Base-by-base conservation (phyloP, 2,329 filamentous ascomycete species). In the Ophiostoma sp. region DNA sequence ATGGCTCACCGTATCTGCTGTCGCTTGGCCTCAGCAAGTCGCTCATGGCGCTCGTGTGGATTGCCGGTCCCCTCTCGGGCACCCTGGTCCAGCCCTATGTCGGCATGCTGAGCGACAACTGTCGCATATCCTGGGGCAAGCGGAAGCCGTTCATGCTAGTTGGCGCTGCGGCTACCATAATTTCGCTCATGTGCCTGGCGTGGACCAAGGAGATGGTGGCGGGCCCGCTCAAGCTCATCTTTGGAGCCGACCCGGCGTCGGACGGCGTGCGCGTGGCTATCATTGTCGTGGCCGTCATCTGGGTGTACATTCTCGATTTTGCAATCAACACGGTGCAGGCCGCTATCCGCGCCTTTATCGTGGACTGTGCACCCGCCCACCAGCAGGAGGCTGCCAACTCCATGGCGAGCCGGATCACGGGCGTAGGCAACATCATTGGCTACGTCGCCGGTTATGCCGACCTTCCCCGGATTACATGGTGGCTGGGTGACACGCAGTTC, bases 301-400 rank as follows among this genome's bases (percentile, higher is more conserved):
- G 93, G 80, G 90, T 98, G 74, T 98, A 96, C 78, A 83, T 95
- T 65, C 84, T 98, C 66, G 94, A 98, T 77, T 95, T 98, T 77
- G 88, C 93, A 74, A 95, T 98, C 80, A 98, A 98, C 78, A 95
- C 93, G 68, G 92, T 98, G 45, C 94, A 98, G 84, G 94, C 95
- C 65, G 91, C 88, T 4, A 91, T 97, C 75, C 86, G 93, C 72
- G 92, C 93, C 38, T 96, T 96, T 76, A 96, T 98, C 67, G 91
- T 97, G 38, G 94, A 98, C 76, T 94, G 93, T 75, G 91, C 92
- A 0, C 95, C 95, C 0, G 87, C 91, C 1, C 93, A 97, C 75
- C 94, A 98, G 77, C 94, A 98, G 79, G 93, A 97, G 78, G 84
- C 89, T 49, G 94, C 93, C 67, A 98, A 98, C 79, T 89, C 94